Conservation (phyloP, 1,139 yeast species). For the Yamadazyma epiphylla region DNA sequence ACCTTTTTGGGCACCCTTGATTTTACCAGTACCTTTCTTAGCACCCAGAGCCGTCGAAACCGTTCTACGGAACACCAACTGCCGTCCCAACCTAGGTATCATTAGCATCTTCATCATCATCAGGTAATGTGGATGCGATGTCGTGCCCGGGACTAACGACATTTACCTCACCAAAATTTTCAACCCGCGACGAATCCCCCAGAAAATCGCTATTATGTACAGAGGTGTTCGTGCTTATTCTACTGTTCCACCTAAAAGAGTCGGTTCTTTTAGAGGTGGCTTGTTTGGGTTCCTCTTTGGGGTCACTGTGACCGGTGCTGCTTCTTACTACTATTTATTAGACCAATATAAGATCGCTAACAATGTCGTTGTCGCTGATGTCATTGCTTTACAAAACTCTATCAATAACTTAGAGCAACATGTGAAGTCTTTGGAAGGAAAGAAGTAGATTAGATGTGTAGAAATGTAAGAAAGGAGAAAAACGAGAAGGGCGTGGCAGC, state of each 20-base stretch:
- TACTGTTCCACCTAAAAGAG: constrained; percentile 26
- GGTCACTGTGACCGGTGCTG: constrained; percentile 68
- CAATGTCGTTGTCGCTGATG: constrained; percentile 70
- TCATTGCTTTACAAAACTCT: constrained; percentile 64
- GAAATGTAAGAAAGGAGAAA: too few relatives aligned
- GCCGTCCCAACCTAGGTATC: neutral
- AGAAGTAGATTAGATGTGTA: too few relatives aligned
- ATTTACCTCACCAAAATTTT: too few relatives aligned
- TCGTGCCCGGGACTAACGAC: too few relatives aligned
- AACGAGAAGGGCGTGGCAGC: too few relatives aligned
- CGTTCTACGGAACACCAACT: neutral
- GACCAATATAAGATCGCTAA: constrained; percentile 76
- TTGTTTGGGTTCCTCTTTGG: constrained; percentile 76
- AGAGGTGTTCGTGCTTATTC: constrained; percentile 30
- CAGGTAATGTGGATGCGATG: neutral
- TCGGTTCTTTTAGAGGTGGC: constrained; percentile 67
- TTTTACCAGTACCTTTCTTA: neutral
- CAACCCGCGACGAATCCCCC: too few relatives aligned
- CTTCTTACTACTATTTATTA: constrained; percentile 71
- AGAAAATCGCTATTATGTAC: constrained; percentile 1
- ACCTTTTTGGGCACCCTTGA: constrained; percentile 1
- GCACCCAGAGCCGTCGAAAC: too few relatives aligned
- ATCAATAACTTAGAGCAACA: constrained; percentile 66
- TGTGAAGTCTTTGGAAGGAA: constrained; percentile 51
- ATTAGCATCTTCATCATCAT: neutral